Conservation (phyloP, 345 rosid species). For the Bruguiera parviflora region DNA sequence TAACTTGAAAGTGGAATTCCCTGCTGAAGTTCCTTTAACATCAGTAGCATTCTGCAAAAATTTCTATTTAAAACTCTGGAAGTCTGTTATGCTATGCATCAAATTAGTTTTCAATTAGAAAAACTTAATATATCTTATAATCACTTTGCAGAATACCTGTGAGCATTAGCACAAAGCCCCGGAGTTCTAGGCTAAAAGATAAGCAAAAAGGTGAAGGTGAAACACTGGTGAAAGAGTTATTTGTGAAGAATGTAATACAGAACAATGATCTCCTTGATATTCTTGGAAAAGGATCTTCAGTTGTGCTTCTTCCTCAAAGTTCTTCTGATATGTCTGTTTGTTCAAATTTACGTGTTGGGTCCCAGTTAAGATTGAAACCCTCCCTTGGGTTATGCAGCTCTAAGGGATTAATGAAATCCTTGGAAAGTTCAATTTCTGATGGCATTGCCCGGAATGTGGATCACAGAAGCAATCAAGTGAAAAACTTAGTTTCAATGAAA, state of each 20-base stretch:
- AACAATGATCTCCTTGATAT: slow-evolving; percentile 63
- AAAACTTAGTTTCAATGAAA: slow-evolving; percentile 45
- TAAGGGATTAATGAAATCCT: slow-evolving; percentile 36
- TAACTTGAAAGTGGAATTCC: background rate
- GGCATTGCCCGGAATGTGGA: slow-evolving; percentile 25
- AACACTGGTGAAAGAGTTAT: slow-evolving; percentile 68
- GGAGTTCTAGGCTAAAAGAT: slow-evolving; percentile 90
- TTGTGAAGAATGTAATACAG: slow-evolving; percentile 61
- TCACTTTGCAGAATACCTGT: slow-evolving; percentile 55
- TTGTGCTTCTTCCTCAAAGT: slow-evolving; percentile 72
- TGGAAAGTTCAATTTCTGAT: slow-evolving; percentile 35
- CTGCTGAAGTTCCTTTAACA: background rate
- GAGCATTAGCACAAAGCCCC: slow-evolving; percentile 54
- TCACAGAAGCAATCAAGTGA: slow-evolving; percentile 30
- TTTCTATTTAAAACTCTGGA: slow-evolving; percentile 7
- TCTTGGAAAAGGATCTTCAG: slow-evolving; percentile 76
- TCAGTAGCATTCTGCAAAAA: slow-evolving; percentile 3
- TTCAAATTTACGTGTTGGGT: slow-evolving; percentile 66
- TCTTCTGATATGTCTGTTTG: slow-evolving; percentile 69
- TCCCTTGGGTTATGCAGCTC: slow-evolving; percentile 31
- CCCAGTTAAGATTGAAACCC: slow-evolving; percentile 46
- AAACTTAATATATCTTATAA: slow-evolving; percentile 15
- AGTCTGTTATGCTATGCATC: background rate
- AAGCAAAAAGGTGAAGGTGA: slow-evolving; percentile 91
- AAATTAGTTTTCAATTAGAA: slow-evolving; percentile 2